A percentile compares a stretch with the other conserved stretches of the same genome.
phyloP scores from a whole-genome alignment of 2,329 filamentous ascomycete genomes.

The Myriosclerotinia curreyana region DNA sequence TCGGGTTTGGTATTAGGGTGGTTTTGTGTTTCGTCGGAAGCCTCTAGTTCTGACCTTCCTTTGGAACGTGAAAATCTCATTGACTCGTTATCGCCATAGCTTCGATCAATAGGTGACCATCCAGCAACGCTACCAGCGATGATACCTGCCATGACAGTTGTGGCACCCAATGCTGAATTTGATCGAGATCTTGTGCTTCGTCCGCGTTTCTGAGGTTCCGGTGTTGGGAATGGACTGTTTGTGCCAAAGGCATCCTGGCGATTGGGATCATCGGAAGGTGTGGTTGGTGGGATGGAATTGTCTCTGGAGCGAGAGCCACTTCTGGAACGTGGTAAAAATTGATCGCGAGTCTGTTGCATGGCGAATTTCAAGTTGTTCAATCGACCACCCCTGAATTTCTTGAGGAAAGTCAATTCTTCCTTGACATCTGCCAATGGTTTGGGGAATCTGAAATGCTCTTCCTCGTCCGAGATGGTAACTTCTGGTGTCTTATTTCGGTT shows the following conservation, averaged over 20 bases:
- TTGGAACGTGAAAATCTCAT: slow-evolving; percentile 36
- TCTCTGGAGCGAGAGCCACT: slow-evolving; percentile 63
- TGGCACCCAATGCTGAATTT: slow-evolving; percentile 70
- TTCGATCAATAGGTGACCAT: slow-evolving; percentile 71
- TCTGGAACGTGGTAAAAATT: slow-evolving; percentile 58
- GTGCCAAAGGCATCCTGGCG: slow-evolving; percentile 52
- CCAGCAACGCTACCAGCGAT: slow-evolving; percentile 73
- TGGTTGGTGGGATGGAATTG: slow-evolving; percentile 60
- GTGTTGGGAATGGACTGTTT: slow-evolving; percentile 48
- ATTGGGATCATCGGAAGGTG: slow-evolving; percentile 51
- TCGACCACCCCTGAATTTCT: slow-evolving; percentile 75
- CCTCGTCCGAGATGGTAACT: slow-evolving; percentile 63
- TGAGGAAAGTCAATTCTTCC: slow-evolving; percentile 77
- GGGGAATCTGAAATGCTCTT: slow-evolving; percentile 65
- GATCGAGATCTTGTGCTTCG: slow-evolving; percentile 61
- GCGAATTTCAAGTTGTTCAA: slow-evolving; percentile 79
- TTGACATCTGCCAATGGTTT: slow-evolving; percentile 70
- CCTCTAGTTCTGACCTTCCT: slow-evolving; percentile 42
- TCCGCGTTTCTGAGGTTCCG: slow-evolving; percentile 61
- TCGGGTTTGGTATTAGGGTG: slow-evolving; percentile 49
- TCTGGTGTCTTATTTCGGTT: slow-evolving; percentile 37
- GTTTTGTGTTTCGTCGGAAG: slow-evolving; percentile 45
- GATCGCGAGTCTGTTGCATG: slow-evolving; percentile 71
- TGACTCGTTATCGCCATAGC: slow-evolving; percentile 35
- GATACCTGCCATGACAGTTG: slow-evolving; percentile 79